These are phyloP conservation scores for Gossypium trilobum DNA, from an alignment of 441 rosid species.

Conservation along the genomic window DNA sequence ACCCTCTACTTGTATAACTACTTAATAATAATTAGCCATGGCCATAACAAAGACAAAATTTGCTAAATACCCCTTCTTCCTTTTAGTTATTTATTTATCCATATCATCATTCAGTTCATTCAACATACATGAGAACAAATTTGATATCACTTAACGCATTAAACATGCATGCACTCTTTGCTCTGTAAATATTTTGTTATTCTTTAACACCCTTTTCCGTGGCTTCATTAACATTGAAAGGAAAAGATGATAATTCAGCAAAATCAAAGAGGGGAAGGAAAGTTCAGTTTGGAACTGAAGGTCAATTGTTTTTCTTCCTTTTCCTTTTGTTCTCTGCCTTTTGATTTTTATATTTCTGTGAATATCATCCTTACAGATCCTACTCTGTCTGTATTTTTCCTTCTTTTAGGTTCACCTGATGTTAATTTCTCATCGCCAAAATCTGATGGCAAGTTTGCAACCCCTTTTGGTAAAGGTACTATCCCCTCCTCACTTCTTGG, in stretches of 20 bases:
- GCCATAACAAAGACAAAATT: not conserved
- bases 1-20: not conserved
- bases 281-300: constrained; percentile 42
- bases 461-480: constrained; percentile 29
- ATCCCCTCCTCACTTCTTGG: not conserved
- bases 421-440: constrained; percentile 25
- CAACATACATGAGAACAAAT: not conserved
- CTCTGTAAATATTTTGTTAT: not conserved
- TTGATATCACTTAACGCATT: not conserved
- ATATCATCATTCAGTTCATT: too few relatives aligned
- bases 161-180: not conserved
- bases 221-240: constrained; percentile 18
- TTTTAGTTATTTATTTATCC: too few relatives aligned
- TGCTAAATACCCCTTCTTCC: not conserved
- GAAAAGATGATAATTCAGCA: constrained; percentile 41
- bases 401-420: constrained; percentile 27
- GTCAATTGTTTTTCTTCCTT: constrained; percentile 16
- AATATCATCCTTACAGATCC: not conserved
- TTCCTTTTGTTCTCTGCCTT: not conserved
- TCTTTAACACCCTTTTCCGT: not conserved
- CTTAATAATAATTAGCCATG: not conserved
- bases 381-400: not conserved
- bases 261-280: constrained; percentile 51
- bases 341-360: not conserved
- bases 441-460: constrained; percentile 29